phyloP scores from a whole-genome alignment of 148 eudicot species.

The Beta vulgaris region DNA sequence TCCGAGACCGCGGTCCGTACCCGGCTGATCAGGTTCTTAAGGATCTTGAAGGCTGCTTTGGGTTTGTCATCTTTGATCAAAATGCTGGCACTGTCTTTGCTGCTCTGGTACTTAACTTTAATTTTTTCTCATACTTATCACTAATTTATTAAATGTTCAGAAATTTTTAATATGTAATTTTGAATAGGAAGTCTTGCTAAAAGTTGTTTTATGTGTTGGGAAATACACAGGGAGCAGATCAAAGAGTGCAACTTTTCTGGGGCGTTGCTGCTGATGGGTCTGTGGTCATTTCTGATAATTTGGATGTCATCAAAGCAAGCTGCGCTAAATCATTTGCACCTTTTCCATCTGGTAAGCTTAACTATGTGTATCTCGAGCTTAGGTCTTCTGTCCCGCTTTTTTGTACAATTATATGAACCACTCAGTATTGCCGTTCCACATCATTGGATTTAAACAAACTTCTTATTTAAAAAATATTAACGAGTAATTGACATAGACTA shows the following conservation, averaged over 20 bases:
- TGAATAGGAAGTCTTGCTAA: not conserved
- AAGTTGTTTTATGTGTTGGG: not conserved
- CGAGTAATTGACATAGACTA: no score
- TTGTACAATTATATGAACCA: no score
- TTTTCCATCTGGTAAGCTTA: slow-evolving; percentile 60
- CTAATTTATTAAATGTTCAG: not conserved
- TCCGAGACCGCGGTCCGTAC: slow-evolving; percentile 85
- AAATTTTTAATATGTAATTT: no score
- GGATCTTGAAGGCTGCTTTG: slow-evolving; percentile 85
- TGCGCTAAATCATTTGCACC: slow-evolving; percentile 92
- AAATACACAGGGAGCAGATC: slow-evolving; percentile 61
- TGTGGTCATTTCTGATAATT: slow-evolving; percentile 64
- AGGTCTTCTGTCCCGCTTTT: no score
- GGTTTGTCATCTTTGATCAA: slow-evolving; percentile 69
- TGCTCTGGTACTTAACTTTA: slow-evolving; percentile 45
- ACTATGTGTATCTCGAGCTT: no score
- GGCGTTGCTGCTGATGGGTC: slow-evolving; percentile 86
- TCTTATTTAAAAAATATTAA: no score
- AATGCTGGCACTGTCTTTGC: slow-evolving; percentile 64
- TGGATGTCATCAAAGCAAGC: slow-evolving; percentile 61
- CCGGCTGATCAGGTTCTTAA: slow-evolving; percentile 78
- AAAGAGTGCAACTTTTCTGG: slow-evolving; percentile 65
- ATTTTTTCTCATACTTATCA: not conserved
- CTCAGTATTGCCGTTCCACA: no score
- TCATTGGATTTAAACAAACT: no score